These are phyloP conservation scores for Aspergillus leporis DNA, from an alignment of 495 filamentous ascomycete species.

Conservation along the genomic window DNA sequence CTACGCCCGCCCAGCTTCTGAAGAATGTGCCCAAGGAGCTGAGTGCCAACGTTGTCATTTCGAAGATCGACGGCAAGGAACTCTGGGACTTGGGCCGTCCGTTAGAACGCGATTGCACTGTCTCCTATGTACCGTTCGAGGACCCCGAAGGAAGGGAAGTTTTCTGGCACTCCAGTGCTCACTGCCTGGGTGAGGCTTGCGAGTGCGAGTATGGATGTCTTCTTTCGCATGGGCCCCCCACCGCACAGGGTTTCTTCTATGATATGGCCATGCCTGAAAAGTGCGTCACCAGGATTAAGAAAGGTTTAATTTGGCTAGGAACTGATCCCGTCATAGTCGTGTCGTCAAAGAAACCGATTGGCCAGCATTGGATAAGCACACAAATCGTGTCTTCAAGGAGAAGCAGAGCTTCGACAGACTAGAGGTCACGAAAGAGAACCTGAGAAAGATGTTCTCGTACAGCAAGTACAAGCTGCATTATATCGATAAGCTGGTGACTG, in stretches of 20 bases:
- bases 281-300: slow-evolving; percentile 26
- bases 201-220: slow-evolving; percentile 88
- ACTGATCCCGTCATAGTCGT: slow-evolving; percentile 35
- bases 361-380: slow-evolving; percentile 74
- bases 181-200: slow-evolving; percentile 89
- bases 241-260: slow-evolving; percentile 95
- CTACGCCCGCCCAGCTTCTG: slow-evolving; percentile 54
- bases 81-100: slow-evolving; percentile 93
- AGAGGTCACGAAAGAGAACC: slow-evolving; percentile 81
- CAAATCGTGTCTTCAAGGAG: slow-evolving; percentile 82
- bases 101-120: slow-evolving; percentile 70
- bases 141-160: slow-evolving; percentile 80
- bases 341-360: slow-evolving; percentile 76
- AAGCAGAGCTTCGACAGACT: slow-evolving; percentile 94
- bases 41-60: slow-evolving; percentile 63
- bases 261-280: slow-evolving; percentile 86
- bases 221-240: slow-evolving; percentile 89
- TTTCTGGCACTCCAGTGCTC: slow-evolving; percentile 93
- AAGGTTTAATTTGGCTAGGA: background rate
- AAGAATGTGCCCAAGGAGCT: slow-evolving; percentile 54
- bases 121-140: slow-evolving; percentile 82
- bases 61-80: slow-evolving; percentile 73
- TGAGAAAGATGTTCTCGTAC: slow-evolving; percentile 94
- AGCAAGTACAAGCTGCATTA: slow-evolving; percentile 97
- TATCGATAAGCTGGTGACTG: slow-evolving; percentile 91